phyloP scores from a whole-genome alignment of 2,329 filamentous ascomycete genomes.

The Aspergillus sp. region DNA sequence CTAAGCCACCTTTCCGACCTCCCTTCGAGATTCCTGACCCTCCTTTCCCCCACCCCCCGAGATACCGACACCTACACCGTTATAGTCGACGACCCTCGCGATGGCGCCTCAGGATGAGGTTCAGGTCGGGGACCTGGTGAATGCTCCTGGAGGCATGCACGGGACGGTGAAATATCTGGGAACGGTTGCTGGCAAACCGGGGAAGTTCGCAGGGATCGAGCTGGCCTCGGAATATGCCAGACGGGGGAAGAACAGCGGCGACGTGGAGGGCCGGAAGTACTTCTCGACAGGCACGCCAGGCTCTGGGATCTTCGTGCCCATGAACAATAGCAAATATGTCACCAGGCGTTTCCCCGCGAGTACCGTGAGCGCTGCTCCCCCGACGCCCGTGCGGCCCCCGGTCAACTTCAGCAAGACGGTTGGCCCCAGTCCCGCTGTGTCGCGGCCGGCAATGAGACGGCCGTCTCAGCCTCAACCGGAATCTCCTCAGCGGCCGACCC shows the following conservation, averaged over 20 bases:
- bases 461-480: constrained; percentile 80
- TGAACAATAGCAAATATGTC: constrained; percentile 61
- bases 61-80: constrained; percentile 1
- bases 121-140: constrained; percentile 72
- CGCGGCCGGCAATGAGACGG: constrained; percentile 57
- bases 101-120: constrained; percentile 45
- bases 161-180: constrained; percentile 87
- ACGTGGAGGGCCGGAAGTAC: constrained; percentile 79
- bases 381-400: constrained; percentile 57
- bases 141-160: constrained; percentile 88
- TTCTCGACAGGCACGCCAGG: constrained; percentile 71
- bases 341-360: constrained; percentile 48
- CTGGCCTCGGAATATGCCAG: constrained; percentile 69
- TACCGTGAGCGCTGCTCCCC: constrained; percentile 50
- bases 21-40: neutral
- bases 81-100: constrained; percentile 1
- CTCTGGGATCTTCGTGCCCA: constrained; percentile 86
- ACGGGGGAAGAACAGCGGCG: constrained; percentile 89
- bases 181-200: constrained; percentile 77
- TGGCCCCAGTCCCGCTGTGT: constrained; percentile 61
- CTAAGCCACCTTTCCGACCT: neutral
- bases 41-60: constrained; percentile 2
- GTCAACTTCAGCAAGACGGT: constrained; percentile 84
- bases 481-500: constrained; percentile 56
- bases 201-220: constrained; percentile 87